Conservation (phyloP, 306 rosid genomes). For the Gleditsia sinensis region DNA sequence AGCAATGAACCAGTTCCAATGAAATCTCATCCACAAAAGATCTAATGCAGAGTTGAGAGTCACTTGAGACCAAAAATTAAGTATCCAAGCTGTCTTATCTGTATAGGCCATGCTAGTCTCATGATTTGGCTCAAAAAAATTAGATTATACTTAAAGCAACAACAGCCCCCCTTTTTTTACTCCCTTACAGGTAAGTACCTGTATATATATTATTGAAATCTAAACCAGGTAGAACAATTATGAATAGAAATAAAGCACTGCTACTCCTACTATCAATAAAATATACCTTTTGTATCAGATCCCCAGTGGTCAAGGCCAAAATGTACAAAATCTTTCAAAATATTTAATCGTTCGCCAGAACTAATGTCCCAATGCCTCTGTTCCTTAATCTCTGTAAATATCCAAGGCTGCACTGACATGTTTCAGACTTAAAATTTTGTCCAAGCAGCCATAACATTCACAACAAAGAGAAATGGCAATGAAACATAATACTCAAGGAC, state of each 20-base stretch:
- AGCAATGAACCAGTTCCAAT: background rate
- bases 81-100: background rate
- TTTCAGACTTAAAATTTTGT: background rate
- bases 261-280: background rate
- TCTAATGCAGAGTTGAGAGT: background rate
- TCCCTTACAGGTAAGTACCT: background rate
- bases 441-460: background rate
- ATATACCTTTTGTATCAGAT: slow-evolving; percentile 87
- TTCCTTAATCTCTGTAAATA: slow-evolving; percentile 93
- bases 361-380: slow-evolving; percentile 96
- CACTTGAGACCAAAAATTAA: background rate
- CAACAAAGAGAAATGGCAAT: background rate
- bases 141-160: background rate
- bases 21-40: background rate
- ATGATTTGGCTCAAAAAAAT: background rate
- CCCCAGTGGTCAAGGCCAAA: slow-evolving; percentile 97
- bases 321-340: slow-evolving; percentile 73
- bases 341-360: slow-evolving; percentile 80
- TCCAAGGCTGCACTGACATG: slow-evolving; percentile 74
- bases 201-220: background rate
- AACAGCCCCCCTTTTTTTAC: background rate
- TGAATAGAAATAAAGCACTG: slow-evolving; percentile 8
- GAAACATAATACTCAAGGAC: slow-evolving; percentile 17
- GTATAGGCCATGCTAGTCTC: background rate
- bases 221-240: background rate